phyloP scores from a whole-genome alignment of 2,329 filamentous ascomycete species.

The Dendrostoma leiphaemia region DNA sequence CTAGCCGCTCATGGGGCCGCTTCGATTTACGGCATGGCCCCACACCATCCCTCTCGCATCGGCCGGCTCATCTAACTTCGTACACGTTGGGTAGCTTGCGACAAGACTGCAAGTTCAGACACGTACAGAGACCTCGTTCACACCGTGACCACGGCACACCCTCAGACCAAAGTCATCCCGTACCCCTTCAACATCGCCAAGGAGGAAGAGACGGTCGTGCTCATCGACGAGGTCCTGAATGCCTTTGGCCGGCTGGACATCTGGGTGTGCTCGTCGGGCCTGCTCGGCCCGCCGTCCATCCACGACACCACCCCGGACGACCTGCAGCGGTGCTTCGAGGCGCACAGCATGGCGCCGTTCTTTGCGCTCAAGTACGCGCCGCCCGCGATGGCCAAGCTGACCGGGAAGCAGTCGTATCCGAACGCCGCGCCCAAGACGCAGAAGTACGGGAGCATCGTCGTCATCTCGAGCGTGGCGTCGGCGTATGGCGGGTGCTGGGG shows the following conservation, averaged over 20 bases:
- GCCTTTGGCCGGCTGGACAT: constrained; percentile 58
- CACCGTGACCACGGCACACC: constrained; percentile 39
- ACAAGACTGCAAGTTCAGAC: constrained; percentile 38
- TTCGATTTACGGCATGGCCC: constrained; percentile 52
- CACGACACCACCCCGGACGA: constrained; percentile 54
- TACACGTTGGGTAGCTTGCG: constrained; percentile 48
- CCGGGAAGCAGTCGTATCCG: constrained; percentile 51
- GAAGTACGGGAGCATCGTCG: constrained; percentile 60
- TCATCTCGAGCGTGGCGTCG: constrained; percentile 57
- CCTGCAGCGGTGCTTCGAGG: constrained; percentile 57
- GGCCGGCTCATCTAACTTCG: neutral
- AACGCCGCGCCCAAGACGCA: constrained; percentile 61
- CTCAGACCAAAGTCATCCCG: constrained; percentile 59
- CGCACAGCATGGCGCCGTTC: constrained; percentile 61
- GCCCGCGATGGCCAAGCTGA: constrained; percentile 59
- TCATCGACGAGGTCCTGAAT: constrained; percentile 64
- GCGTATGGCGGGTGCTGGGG: constrained; percentile 60
- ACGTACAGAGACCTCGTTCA: constrained; percentile 38
- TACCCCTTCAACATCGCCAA: constrained; percentile 59
- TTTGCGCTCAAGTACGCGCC: constrained; percentile 64
- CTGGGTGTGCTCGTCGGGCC: constrained; percentile 57
- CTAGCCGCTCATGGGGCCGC: constrained; percentile 65
- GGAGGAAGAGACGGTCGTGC: constrained; percentile 57
- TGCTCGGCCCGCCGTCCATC: constrained; percentile 57
- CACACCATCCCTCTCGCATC: constrained; percentile 12